Base-by-base conservation (phyloP, 176 grass and related monocot genomes). In the Tuctoria greenei region DNA sequence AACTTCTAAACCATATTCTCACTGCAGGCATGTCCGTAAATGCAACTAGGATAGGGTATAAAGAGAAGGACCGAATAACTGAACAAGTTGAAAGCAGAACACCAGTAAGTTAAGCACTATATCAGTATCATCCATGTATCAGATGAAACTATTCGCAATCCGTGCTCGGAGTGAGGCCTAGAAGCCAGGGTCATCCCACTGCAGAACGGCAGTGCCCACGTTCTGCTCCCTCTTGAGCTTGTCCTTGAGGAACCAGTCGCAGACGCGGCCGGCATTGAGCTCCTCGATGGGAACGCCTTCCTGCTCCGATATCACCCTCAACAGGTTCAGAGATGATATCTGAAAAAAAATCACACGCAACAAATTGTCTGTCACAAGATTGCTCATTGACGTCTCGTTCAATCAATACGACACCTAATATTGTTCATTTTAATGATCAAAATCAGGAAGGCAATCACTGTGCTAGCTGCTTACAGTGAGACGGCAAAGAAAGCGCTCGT, bases 241-340 rank as follows among this genome's bases (percentile, higher is more conserved):
- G 79, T 98, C 95, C 66, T 98, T 99, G 21, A 95, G 5, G 87
- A 92, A 99, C 95, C 95, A 99, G 76, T 98, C 95, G 68, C 95
- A 98, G 60, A 98, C 36, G 12, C 79, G 84, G 38, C 95, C 95
- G 3, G 91, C 91, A 74, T 98, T 98, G n/a, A 94, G 86, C 72
- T 97, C 88, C 85, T 93, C 91, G 12, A 97, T 97, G 21, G 88
- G 47, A 0, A 93, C 42, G 21, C 91, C 95, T 21, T 92, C 91
- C 64, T 98, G 95, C 82, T 99, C 95, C 42, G 95, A 99, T 38
- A 99, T 85, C 64, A 95, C 91, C 5, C 87, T 84, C 78, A 99
- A 17, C 13, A 99, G 82, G 62, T 99, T 99, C 89, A 99, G 20
- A 16, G 91, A 99, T 18, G 89, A 99, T 84, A 99, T 99, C 95